These are phyloP conservation scores for Diaporthe humulicola DNA, from an alignment of 2,329 filamentous ascomycete genomes.

Conservation along the genomic window DNA sequence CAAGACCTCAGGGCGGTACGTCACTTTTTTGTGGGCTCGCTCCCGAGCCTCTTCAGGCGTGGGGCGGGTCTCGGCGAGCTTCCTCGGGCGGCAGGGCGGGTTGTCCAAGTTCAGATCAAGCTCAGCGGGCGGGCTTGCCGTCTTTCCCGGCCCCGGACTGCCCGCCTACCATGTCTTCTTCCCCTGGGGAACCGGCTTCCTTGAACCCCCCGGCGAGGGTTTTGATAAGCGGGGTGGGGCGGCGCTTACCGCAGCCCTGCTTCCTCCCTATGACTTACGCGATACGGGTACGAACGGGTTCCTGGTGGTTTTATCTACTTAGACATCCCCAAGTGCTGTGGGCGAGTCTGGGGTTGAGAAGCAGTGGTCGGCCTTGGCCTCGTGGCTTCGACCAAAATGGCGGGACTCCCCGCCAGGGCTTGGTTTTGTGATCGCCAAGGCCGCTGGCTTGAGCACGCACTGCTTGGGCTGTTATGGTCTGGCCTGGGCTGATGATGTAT, in stretches of 20 bases:
- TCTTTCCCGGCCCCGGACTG: slow-evolving; percentile 10
- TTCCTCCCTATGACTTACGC: not conserved
- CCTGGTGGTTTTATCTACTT: no score
- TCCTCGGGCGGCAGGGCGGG: slow-evolving; percentile 1
- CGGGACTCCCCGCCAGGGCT: not conserved
- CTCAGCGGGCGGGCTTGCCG: slow-evolving; percentile 15
- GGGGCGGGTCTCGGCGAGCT: slow-evolving; percentile 22
- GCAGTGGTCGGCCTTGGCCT: not conserved
- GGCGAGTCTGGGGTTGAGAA: not conserved
- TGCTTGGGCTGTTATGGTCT: not conserved
- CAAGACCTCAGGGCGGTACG: not conserved
- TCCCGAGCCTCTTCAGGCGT: not conserved
- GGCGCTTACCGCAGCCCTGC: not conserved
- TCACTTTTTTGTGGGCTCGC: slow-evolving; percentile 12
- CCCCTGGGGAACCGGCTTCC: not conserved
- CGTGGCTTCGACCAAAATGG: not conserved
- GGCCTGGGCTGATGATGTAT: not conserved
- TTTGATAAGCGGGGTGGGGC: not conserved
- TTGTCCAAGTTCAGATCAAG: not conserved
- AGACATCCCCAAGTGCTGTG: no score
- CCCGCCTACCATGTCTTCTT: not conserved
- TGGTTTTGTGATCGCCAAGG: not conserved
- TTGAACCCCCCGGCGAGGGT: not conserved
- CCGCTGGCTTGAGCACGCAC: not conserved
- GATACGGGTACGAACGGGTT: not conserved